A percentile compares a stretch with the other conserved stretches of the same genome.
phyloP scores from a whole-genome alignment of 2,329 filamentous ascomycete genomes.

The Elsinoe ampelina region DNA sequence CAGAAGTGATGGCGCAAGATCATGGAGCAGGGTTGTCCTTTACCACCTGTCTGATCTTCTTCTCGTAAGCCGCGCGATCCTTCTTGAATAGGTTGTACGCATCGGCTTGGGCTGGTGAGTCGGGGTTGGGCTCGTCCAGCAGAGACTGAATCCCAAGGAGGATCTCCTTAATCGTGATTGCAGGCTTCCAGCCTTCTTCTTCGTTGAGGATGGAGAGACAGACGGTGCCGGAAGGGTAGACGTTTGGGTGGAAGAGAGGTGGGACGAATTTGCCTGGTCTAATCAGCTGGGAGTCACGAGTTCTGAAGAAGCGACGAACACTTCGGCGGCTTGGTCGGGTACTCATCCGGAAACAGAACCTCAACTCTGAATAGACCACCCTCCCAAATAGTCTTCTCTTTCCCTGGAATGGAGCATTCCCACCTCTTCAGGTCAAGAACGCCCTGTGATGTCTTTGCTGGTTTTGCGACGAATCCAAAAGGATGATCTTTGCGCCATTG shows the following conservation, averaged over 20 bases:
- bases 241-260: slow-evolving; percentile 94
- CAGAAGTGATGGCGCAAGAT: background rate
- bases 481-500: slow-evolving; percentile 96
- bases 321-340: slow-evolving; percentile 97
- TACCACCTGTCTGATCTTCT: slow-evolving; percentile 75
- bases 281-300: slow-evolving; percentile 14
- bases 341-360: slow-evolving; percentile 90
- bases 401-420: slow-evolving; percentile 95
- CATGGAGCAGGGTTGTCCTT: slow-evolving; percentile 76
- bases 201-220: slow-evolving; percentile 96
- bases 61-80: slow-evolving; percentile 78
- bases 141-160: slow-evolving; percentile 92
- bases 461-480: slow-evolving; percentile 93
- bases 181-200: slow-evolving; percentile 96
- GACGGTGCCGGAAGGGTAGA: slow-evolving; percentile 95
- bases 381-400: slow-evolving; percentile 95
- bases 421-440: slow-evolving; percentile 87
- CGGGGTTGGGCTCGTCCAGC: slow-evolving; percentile 91
- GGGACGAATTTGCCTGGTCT: slow-evolving; percentile 82
- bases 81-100: slow-evolving; percentile 96
- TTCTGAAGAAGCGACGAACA: slow-evolving; percentile 51
- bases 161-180: slow-evolving; percentile 97
- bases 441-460: slow-evolving; percentile 66
- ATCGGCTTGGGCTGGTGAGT: slow-evolving; percentile 92
- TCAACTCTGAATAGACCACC: slow-evolving; percentile 94